These are phyloP conservation scores for Pythium aquatile DNA, from an alignment of 352 stramenopile genomes.

Conservation along the genomic window DNA sequence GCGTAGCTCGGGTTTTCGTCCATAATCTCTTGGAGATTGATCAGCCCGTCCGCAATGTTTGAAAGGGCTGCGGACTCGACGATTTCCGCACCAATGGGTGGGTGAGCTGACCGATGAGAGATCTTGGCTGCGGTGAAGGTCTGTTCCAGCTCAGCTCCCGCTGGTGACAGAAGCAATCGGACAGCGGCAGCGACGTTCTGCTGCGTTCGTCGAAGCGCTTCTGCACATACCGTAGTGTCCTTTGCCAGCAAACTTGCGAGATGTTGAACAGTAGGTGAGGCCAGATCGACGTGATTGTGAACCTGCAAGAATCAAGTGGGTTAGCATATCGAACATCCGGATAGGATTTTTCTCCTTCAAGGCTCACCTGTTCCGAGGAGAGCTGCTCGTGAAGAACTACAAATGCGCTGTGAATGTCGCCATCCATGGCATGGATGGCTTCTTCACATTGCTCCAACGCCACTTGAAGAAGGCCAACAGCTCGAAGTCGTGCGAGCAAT, in stretches of 20 bases:
- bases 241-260: conserved; percentile 51
- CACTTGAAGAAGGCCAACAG: conserved; percentile 5
- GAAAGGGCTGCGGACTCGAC: not conserved
- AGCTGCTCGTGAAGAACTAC: conserved; percentile 27
- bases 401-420: conserved; percentile 24
- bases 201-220: conserved; percentile 52
- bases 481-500: conserved; percentile 10
- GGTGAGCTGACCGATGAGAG: not conserved
- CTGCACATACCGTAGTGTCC: conserved; percentile 48
- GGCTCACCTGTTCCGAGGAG: conserved; percentile 11
- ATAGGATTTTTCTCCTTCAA: not conserved
- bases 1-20: conserved; percentile 82
- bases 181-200: conserved; percentile 53
- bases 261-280: conserved; percentile 40
- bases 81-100: not conserved
- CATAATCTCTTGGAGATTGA: conserved; percentile 66
- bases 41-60: conserved; percentile 21
- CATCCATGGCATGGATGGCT: conserved; percentile 21
- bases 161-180: conserved; percentile 51
- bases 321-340: not conserved
- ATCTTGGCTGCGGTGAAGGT: not conserved
- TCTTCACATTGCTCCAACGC: conserved; percentile 28
- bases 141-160: conserved; percentile 32
- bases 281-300: conserved; percentile 19
- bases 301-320: not conserved